Evolutionary conservation across 495 filamentous ascomycete genomes (phyloP).

Genomic region (Amniculicola lignicola): DNA sequence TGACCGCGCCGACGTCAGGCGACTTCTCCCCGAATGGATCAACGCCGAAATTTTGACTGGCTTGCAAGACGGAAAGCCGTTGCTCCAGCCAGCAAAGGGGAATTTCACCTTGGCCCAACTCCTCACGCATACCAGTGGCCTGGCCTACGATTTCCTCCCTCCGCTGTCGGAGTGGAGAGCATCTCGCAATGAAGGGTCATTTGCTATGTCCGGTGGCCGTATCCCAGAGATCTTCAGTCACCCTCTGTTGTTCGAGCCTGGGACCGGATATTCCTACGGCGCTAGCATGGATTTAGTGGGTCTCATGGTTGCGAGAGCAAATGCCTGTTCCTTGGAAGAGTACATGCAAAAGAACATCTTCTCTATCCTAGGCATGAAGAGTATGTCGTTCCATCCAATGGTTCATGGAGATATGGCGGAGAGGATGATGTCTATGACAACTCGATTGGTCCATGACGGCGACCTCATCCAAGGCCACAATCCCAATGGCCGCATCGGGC

Average conservation of each 20-base stretch:
- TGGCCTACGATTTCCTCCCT: conserved; percentile 13
- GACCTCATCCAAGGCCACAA: conserved; percentile 38
- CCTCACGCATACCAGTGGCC: conserved; percentile 8
- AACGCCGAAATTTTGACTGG: conserved; percentile 33
- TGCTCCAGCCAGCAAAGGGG: conserved; percentile 13
- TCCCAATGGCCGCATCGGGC: background rate
- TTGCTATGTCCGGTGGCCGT: background rate
- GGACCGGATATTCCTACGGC: conserved; percentile 35
- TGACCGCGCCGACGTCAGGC: conserved; percentile 8
- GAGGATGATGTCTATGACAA: conserved; percentile 14
- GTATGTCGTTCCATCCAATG: conserved; percentile 44
- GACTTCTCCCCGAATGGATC: conserved; percentile 33
- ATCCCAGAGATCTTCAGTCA: background rate
- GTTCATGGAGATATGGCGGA: conserved; percentile 36
- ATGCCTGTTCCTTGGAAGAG: conserved; percentile 39
- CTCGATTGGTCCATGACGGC: background rate
- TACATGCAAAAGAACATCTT: conserved; percentile 50
- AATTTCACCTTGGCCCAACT: conserved; percentile 29
- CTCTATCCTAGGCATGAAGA: conserved; percentile 43
- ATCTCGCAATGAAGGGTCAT: background rate
- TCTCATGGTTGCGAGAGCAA: conserved; percentile 15
- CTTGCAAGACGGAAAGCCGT: conserved; percentile 21
- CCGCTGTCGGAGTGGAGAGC: background rate
- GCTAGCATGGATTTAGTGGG: conserved; percentile 35
- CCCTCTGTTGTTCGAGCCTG: conserved; percentile 40